Base-by-base conservation (phyloP, 805 yeast genomes). In the Wickerhamomyces alni region DNA sequence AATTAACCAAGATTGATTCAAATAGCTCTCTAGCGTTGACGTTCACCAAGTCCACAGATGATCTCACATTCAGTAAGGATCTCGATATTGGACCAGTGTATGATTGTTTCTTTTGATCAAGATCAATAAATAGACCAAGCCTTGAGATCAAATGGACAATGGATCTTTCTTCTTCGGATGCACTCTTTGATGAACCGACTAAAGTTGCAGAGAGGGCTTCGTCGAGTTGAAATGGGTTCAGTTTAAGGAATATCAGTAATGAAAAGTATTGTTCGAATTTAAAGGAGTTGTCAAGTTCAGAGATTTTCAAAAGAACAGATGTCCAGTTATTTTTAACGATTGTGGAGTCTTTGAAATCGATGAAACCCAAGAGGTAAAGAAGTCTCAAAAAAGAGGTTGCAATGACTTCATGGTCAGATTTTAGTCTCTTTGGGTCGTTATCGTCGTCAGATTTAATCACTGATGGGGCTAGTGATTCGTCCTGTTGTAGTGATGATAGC, bases 81-180 rank as follows among this genome's bases (percentile, higher is more conserved):
- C 81, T 74, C 15, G 87, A 83, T 26, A 87, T 67, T 12, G 87
- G 88, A 2, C 89, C 89, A 33, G 73, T 72, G 61, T 76, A 80
- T 36, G 72, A 75, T 30, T 66, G 66, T 21, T 76, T 76, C 52
- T 63, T 67, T 33, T 80, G 80, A 5, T 70, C 65, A 3, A 70
- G 52, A 16, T 69, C 61, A 29, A 76, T 61, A 5, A 77, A 57
- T 3, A 73, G 58, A 13, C 75, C 62, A 10, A 79, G 57, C 45
- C 82, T 71, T 8, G 77, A 59, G 17, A 77, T 58, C 33, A 78
- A 50, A 18, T 63, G 53, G 13, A 70, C 63, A 10, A 65, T 57
- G 22, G 57, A 43, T 9, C 61, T 55, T 22, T 65, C 64, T 5
- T 44, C 44, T 2, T 44, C 43, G 19, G 53, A 51, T 6, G 53